Evolutionary conservation across 495 filamentous ascomycete genomes (phyloP).

Genomic region (Apodospora peruviana): DNA sequence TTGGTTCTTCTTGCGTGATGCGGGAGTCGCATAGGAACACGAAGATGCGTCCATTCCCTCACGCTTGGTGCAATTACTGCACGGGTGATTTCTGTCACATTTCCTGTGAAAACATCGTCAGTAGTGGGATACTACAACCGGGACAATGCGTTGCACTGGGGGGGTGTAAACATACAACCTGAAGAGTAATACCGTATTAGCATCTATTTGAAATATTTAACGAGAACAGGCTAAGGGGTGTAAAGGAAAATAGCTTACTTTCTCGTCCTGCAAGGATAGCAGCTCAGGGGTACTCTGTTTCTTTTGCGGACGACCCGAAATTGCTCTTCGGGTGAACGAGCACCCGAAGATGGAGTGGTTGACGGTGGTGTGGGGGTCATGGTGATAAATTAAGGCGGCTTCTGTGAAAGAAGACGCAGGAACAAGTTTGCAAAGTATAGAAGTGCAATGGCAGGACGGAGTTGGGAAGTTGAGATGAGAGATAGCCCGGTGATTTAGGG

Average conservation of each 20-base stretch:
- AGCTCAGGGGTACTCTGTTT: slow-evolving; percentile 91
- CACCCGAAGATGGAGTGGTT: slow-evolving; percentile 65
- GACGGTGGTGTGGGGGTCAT: slow-evolving; percentile 96
- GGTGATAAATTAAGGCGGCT: background rate
- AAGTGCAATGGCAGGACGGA: no score
- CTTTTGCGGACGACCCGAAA: slow-evolving; percentile 89
- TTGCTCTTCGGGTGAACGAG: slow-evolving; percentile 77
- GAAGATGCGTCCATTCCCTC: slow-evolving; percentile 64
- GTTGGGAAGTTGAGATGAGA: no score
- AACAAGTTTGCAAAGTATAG: no score
- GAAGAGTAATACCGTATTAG: slow-evolving; percentile 19
- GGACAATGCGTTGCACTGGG: no score
- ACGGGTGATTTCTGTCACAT: slow-evolving; percentile 89
- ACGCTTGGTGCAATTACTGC: slow-evolving; percentile 92
- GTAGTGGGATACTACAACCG: no score
- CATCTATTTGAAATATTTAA: slow-evolving; percentile 4
- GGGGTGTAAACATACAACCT: slow-evolving; percentile 27
- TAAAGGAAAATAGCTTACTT: slow-evolving; percentile 82
- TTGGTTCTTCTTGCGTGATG: slow-evolving; percentile 71
- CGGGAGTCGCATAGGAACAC: slow-evolving; percentile 84
- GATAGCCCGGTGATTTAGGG: no score
- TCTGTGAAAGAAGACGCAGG: no score
- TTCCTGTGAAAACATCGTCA: slow-evolving; percentile 53
- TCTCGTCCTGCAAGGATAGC: slow-evolving; percentile 86
- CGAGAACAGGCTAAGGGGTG: slow-evolving; percentile 2